Conservation (phyloP, 2,329 filamentous ascomycete species). For the Ascochyta rabiei region DNA sequence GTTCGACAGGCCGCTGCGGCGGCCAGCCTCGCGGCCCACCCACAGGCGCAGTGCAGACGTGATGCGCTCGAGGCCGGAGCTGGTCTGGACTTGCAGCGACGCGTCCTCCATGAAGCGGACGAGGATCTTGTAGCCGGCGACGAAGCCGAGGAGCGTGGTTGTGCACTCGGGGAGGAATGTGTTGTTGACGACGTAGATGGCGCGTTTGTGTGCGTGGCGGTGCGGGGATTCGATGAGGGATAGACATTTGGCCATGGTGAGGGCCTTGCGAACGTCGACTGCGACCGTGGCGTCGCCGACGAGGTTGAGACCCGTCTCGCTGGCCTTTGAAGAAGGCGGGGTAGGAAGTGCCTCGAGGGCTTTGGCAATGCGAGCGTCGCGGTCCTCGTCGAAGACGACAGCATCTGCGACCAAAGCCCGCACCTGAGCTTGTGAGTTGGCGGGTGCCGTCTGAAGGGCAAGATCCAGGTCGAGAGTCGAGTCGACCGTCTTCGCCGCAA, state of each 20-base stretch:
- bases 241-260: conserved; percentile 65
- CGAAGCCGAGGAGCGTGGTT: conserved; percentile 55
- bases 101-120: conserved; percentile 44
- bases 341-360: conserved; percentile 61
- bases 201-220: conserved; percentile 44
- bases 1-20: conserved; percentile 48
- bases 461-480: conserved; percentile 66
- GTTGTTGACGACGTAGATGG: conserved; percentile 49
- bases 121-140: conserved; percentile 53
- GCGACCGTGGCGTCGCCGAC: conserved; percentile 63
- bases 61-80: conserved; percentile 51
- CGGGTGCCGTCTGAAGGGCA: conserved; percentile 75
- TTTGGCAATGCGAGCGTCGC: conserved; percentile 57
- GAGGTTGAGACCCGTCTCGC: conserved; percentile 49
- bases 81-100: conserved; percentile 39
- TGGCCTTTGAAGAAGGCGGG: conserved; percentile 42
- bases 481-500: conserved; percentile 59
- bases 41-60: conserved; percentile 53
- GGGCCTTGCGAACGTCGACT: conserved; percentile 62
- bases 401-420: conserved; percentile 65
- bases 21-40: conserved; percentile 53
- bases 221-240: conserved; percentile 54
- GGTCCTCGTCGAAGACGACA: conserved; percentile 61
- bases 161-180: conserved; percentile 47
- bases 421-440: conserved; percentile 72